These are phyloP conservation scores for Kuraishia borneana DNA, from an alignment of 805 yeast species.

Conservation along the genomic window DNA sequence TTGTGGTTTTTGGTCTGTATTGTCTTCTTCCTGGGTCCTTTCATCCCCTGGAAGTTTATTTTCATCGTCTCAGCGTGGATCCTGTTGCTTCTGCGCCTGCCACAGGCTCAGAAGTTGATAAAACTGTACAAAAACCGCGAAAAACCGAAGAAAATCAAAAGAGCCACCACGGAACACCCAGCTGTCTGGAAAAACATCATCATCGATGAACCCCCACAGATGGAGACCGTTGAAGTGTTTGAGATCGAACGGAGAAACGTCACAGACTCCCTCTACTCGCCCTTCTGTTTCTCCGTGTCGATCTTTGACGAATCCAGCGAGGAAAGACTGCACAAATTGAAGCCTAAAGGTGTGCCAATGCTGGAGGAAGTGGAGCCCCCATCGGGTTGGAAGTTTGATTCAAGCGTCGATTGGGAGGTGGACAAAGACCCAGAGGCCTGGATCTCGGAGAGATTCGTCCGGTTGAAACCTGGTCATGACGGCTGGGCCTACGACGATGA, in stretches of 20 bases:
- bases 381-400: constrained; percentile 58
- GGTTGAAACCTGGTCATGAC: constrained; percentile 20
- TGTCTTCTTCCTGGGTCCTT: constrained; percentile 32
- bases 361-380: constrained; percentile 58
- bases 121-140: constrained; percentile 12
- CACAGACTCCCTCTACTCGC: constrained; percentile 50
- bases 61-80: constrained; percentile 53
- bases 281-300: constrained; percentile 41
- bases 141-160: constrained; percentile 8
- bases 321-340: constrained; percentile 31
- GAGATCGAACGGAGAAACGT: constrained; percentile 63
- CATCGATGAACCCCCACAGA: constrained; percentile 59
- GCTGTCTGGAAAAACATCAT: constrained; percentile 32
- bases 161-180: constrained; percentile 17
- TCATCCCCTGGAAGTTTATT: constrained; percentile 53
- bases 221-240: constrained; percentile 58
- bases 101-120: constrained; percentile 26
- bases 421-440: constrained; percentile 46
- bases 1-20: constrained; percentile 25
- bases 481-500: constrained; percentile 45
- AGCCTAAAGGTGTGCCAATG: constrained; percentile 54
- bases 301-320: constrained; percentile 42
- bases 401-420: constrained; percentile 49
- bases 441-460: constrained; percentile 33
- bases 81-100: constrained; percentile 43